Base-by-base conservation (phyloP, 139 green algal species). In the Yamagishiella unicocca region DNA sequence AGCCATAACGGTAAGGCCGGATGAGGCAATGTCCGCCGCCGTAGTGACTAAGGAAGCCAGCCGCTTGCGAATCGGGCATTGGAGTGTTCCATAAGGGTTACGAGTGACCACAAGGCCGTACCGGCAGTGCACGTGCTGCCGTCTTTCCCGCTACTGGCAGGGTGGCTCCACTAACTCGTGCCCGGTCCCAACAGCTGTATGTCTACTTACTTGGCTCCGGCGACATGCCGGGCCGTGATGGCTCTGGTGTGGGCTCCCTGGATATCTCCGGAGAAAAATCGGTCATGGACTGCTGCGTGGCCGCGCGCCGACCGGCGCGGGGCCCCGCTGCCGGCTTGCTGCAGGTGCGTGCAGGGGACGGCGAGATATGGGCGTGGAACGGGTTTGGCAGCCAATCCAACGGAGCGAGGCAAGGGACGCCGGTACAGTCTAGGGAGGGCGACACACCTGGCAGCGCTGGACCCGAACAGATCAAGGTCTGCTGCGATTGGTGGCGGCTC, bases 391-490 rank as follows among this genome's bases (percentile, higher is more conserved):
- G n/a, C n/a, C n/a, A n/a, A n/a, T n/a, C n/a, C 50, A 25, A 25
- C 50, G 50, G 17, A 17, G 50, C 50, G 50, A 58, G 50, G 50
- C 50, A 25, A 58, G 12, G 50, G 14, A 71, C n/a, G 62, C 62
- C 12, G n/a, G n/a, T n/a, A n/a, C n/a, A n/a, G n/a, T n/a, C n/a
- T n/a, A n/a, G n/a, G n/a, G n/a, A n/a, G n/a, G n/a, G n/a, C n/a
- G n/a, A 17, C 81, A 2, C 46, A 87, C 82, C 82, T 87, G 82
- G 35, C 82, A n/a, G n/a, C n/a, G 2, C 38, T 67, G 4, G 45
- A 67, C 3, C 82, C 82, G 8, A 87, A 87, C 50, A 87, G 66
- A 35, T 87, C 82, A 5, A 79, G 66, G 25, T 87, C 82, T 6
- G 25, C 35, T 0, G 62, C 50, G 3, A 80, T n/a, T 3, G 67